phyloP scores from a whole-genome alignment of 2,329 filamentous ascomycete genomes.

The Pseudodiploospora longispora region DNA sequence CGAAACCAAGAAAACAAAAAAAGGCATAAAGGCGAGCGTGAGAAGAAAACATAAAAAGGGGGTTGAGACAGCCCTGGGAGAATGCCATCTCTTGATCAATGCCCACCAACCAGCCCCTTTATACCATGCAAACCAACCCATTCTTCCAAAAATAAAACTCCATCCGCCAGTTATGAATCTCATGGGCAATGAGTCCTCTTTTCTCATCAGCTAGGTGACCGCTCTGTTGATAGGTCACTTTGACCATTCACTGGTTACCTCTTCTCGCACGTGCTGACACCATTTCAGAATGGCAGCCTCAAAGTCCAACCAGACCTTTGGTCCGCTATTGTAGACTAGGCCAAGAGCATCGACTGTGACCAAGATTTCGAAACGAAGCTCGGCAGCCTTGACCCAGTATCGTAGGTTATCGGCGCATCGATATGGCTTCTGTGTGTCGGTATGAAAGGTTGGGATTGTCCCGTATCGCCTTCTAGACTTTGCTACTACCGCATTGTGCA shows the following conservation, averaged over 20 bases:
- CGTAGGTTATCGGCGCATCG: slow-evolving; percentile 86
- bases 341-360: slow-evolving; percentile 79
- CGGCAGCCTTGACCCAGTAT: slow-evolving; percentile 93
- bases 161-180: not conserved
- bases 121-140: no score
- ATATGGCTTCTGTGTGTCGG: slow-evolving; percentile 92
- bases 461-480: slow-evolving; percentile 83
- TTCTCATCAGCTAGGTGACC: no score
- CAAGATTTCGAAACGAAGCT: slow-evolving; percentile 84
- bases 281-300: slow-evolving; percentile 77
- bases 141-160: slow-evolving; percentile 1
- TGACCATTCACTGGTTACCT: slow-evolving; percentile 63
- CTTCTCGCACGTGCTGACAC: slow-evolving; percentile 74
- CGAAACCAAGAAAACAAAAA: slow-evolving; percentile 6
- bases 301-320: slow-evolving; percentile 69
- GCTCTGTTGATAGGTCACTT: slow-evolving; percentile 5
- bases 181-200: not conserved
- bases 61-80: no score
- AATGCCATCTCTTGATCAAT: no score
- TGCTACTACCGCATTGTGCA: slow-evolving; percentile 84
- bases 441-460: slow-evolving; percentile 79
- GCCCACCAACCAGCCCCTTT: no score
- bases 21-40: slow-evolving; percentile 4
- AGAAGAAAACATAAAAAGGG: not conserved
- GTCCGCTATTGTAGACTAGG: slow-evolving; percentile 67